Evolutionary conservation across 306 rosid genomes (phyloP).

Genomic region (Gastrolobium bilobum): DNA sequence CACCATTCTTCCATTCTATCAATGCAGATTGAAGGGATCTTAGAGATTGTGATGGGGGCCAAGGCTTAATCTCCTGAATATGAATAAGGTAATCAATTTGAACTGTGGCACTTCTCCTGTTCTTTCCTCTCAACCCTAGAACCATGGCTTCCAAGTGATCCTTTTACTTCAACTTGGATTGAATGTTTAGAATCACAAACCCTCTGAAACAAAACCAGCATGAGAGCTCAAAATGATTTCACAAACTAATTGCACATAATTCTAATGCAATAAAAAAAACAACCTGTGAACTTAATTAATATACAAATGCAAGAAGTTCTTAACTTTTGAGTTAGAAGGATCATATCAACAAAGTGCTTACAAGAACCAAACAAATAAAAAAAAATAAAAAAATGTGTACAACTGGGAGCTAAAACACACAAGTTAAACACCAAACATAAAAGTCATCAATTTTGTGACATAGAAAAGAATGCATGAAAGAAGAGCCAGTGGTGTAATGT

Average conservation of each 20-base stretch:
- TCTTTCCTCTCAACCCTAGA: conserved; percentile 71
- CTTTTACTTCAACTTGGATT: conserved; percentile 42
- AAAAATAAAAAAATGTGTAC: conserved; percentile 8
- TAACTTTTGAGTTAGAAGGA: conserved; percentile 27
- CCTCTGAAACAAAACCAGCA: conserved; percentile 38
- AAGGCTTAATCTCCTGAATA: conserved; percentile 82
- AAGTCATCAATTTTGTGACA: background rate
- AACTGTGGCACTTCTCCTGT: conserved; percentile 58
- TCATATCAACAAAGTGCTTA: conserved; percentile 51
- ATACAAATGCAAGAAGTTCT: conserved; percentile 41
- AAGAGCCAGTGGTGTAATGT: conserved; percentile 11
- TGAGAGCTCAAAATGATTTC: conserved; percentile 33
- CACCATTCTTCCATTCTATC: conserved; percentile 86
- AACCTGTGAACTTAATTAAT: conserved; percentile 14
- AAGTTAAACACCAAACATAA: conserved; percentile 7
- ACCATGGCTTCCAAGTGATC: conserved; percentile 60
- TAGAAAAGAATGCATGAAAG: conserved; percentile 31
- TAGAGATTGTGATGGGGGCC: conserved; percentile 89
- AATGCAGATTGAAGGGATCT: conserved; percentile 71
- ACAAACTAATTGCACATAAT: conserved; percentile 11
- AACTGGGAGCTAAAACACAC: conserved; percentile 21
- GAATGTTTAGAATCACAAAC: conserved; percentile 43
- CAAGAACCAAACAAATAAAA: conserved; percentile 6
- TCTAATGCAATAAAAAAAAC: conserved; percentile 6
- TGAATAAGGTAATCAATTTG: conserved; percentile 69